Base-by-base conservation (phyloP, 306 rosid species). In the Gynostemma pentaphyllum region DNA sequence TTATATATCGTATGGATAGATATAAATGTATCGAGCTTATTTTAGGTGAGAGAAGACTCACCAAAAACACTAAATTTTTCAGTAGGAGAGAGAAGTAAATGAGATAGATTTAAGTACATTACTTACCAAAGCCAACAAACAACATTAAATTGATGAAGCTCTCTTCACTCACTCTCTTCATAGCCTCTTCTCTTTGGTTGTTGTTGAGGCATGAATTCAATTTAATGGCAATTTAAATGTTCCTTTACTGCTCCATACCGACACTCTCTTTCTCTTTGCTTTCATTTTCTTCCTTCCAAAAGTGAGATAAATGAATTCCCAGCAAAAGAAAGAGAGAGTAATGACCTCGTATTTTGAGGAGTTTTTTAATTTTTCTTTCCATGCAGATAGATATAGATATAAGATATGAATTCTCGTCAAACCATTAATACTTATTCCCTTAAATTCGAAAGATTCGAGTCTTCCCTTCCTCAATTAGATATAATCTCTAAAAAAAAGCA, bases 101-200 rank as follows among this genome's bases (percentile, higher is more conserved):
- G 64, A 57, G 64, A 36, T 12, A 39, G 64, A 56, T 56, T 56
- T 4, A 56, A 56, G 64, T 34, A 30, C 64, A 30, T 53, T 14
- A 53, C 60, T 53, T 28, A 53, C 60, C 60, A 55, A 55, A 55
- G 32, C 62, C 62, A 55, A 55, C 62, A 55, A 55, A 55, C 62
- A 14, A 55, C 27, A 30, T 29, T 55, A 54, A 54, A 54, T 30
- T 54, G 41, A 7, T 2, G 4, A n/a, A 53, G 37, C 32, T 5
- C 32, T 49, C 55, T n/a, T 5, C 15, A n/a, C 50, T 45, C 26
- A 16, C 51, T 18, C 26, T 18, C 51, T 5, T 0, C 19, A 7
- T n/a, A 2, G 5, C 4, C 50, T 19, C 52, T 19, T 45, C 19
- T 13, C 36, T 46, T 2, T 19, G 62, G 64, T 59, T 59, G 45